Conservation (phyloP, 2,329 filamentous ascomycete species). For the Didymella sp. region DNA sequence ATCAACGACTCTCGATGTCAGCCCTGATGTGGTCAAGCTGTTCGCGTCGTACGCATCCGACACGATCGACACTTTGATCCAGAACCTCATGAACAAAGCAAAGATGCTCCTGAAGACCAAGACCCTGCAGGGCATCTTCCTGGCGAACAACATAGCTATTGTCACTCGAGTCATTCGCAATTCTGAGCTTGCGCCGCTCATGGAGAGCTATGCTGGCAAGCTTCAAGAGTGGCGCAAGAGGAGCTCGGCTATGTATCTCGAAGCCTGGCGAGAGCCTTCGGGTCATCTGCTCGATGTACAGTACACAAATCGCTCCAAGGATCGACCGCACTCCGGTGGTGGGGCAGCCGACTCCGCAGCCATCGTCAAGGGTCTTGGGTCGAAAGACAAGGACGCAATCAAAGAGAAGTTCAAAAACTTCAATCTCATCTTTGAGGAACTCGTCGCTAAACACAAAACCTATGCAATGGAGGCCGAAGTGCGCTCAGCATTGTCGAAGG, state of each 20-base stretch:
- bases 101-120: conserved; percentile 74
- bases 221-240: conserved; percentile 89
- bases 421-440: conserved; percentile 88
- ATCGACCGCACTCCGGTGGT: conserved; percentile 69
- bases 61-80: conserved; percentile 81
- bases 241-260: conserved; percentile 79
- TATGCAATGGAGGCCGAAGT: conserved; percentile 93
- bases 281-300: conserved; percentile 86
- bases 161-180: conserved; percentile 83
- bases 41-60: conserved; percentile 91
- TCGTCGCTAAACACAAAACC: conserved; percentile 80
- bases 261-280: conserved; percentile 87
- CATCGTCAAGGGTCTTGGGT: conserved; percentile 81
- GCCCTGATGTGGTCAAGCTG: conserved; percentile 84
- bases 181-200: conserved; percentile 77
- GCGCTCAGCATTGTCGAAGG: conserved; percentile 76
- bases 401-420: conserved; percentile 96
- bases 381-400: conserved; percentile 94
- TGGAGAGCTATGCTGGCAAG: conserved; percentile 68
- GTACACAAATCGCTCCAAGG: conserved; percentile 75
- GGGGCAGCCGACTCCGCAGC: conserved; percentile 73
- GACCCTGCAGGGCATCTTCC: conserved; percentile 81
- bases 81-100: conserved; percentile 76
- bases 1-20: conserved; percentile 77
- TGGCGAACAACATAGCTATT: conserved; percentile 85